Evolutionary conservation across 176 grass and related monocot genomes (phyloP).

Genomic region (Bromus sterilis): DNA sequence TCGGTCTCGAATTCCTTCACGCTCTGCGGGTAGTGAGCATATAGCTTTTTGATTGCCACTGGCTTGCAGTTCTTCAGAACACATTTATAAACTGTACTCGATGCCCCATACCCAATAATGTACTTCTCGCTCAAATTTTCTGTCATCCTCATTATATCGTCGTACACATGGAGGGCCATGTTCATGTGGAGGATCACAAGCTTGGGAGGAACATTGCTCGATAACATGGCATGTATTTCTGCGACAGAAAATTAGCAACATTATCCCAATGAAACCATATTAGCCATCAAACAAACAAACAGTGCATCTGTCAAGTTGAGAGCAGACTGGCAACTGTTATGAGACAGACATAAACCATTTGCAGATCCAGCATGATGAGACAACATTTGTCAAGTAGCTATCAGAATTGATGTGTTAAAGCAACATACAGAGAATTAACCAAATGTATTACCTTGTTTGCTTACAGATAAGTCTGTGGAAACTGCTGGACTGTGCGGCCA

Average conservation of each 20-base stretch:
- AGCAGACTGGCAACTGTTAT: not conserved
- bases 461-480: slow-evolving; percentile 48
- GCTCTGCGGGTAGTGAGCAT: slow-evolving; percentile 67
- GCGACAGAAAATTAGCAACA: slow-evolving; percentile 5
- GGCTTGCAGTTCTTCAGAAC: slow-evolving; percentile 80
- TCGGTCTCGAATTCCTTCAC: slow-evolving; percentile 92
- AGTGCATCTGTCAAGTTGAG: not conserved
- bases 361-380: not conserved
- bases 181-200: slow-evolving; percentile 96
- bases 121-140: slow-evolving; percentile 94
- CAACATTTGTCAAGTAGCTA: slow-evolving; percentile 4
- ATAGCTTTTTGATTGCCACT: slow-evolving; percentile 82
- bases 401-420: not conserved
- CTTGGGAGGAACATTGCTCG: slow-evolving; percentile 63
- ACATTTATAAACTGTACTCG: slow-evolving; percentile 90
- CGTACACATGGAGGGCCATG: slow-evolving; percentile 88
- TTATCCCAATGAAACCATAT: not conserved
- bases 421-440: not conserved
- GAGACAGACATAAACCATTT: not conserved
- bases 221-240: slow-evolving; percentile 27
- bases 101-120: slow-evolving; percentile 90
- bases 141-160: slow-evolving; percentile 95
- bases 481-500: slow-evolving; percentile 43
- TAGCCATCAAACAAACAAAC: not conserved
- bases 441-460: slow-evolving; percentile 61